These are phyloP conservation scores for Xylaria sp. DNA, from an alignment of 2,329 filamentous ascomycete genomes.

Conservation along the genomic window DNA sequence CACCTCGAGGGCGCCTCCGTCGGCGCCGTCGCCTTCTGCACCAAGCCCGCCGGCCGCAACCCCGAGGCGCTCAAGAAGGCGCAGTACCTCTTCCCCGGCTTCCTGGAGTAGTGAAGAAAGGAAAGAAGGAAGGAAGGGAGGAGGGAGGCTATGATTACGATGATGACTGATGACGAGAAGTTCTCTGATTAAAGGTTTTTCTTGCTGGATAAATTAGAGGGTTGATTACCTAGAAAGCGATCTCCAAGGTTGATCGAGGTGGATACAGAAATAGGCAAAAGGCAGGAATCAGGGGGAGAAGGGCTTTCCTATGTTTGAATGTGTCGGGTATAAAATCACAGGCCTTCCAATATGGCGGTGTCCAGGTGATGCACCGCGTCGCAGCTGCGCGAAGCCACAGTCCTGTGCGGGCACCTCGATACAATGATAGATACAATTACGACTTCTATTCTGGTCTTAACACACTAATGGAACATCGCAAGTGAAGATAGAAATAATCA, in stretches of 20 bases:
- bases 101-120: slow-evolving; percentile 57
- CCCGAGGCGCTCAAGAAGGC: slow-evolving; percentile 82
- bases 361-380: background rate
- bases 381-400: background rate
- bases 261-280: background rate
- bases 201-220: slow-evolving; percentile 5
- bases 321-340: slow-evolving; percentile 1
- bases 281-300: background rate
- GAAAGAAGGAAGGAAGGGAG: too few relatives aligned
- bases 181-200: slow-evolving; percentile 6
- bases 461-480: background rate
- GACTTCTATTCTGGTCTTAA: background rate
- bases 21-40: slow-evolving; percentile 84
- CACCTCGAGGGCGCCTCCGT: slow-evolving; percentile 81
- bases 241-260: background rate
- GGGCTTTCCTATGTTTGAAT: slow-evolving; percentile 1
- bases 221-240: slow-evolving; percentile 14
- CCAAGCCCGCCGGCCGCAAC: slow-evolving; percentile 78
- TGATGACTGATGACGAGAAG: slow-evolving; percentile 24
- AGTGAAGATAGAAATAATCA: slow-evolving; percentile 6
- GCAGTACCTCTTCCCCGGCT: slow-evolving; percentile 88
- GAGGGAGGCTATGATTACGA: background rate
- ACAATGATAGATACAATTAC: background rate
- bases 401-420: background rate
- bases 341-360: background rate